Evolutionary conservation across 331 rosid species (phyloP), one percentile per base, ranked within the genome.

Genomic region (Saraca asoca): DNA sequence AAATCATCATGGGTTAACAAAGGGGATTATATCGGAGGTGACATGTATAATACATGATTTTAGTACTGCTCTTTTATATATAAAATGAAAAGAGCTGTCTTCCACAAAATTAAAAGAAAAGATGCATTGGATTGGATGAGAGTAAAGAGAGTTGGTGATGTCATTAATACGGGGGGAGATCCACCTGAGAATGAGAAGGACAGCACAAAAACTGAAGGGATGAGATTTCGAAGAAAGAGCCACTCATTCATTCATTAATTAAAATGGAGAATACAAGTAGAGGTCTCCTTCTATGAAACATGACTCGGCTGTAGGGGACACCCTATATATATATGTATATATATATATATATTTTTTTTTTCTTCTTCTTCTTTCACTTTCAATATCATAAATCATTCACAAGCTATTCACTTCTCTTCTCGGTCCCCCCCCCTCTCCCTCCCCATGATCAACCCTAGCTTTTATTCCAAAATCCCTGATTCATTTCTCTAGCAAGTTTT

Each of bases 201-300:
- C 62, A 53, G 62, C 78, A 51, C 74, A 76, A 75, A 71, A 63
- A 71, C 15, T 12, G 29, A 52, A 33, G 52, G 38, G 57, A 51
- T 6, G 62, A 4, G 7, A 42, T 66, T 41, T 29, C 29, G 68
- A 56, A 39, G 61, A 62, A 71, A 58, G 74, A 38, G 78, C 68
- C 69, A 34, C 31, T 24, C 31, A 24, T 24, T 24, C 31, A 24
- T 24, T 24, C 31, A 24, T 14, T 29, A 15, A 46, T 20, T 8
- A 51, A 58, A 29, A 5, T 24, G 63, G 48, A n/a, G n/a, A n/a
- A n/a, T n/a, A n/a, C n/a, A n/a, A n/a, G n/a, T n/a, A n/a, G n/a
- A 79, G 80, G 92, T 73, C 77, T 85, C 95, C 91, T 66, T 68
- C 52, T 43, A 83, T 46, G 90, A 81, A 76, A 88, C 95, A 88